These are phyloP conservation scores for Cladosporium colombiae DNA, from an alignment of 2,329 filamentous ascomycete genomes.

Conservation along the genomic window DNA sequence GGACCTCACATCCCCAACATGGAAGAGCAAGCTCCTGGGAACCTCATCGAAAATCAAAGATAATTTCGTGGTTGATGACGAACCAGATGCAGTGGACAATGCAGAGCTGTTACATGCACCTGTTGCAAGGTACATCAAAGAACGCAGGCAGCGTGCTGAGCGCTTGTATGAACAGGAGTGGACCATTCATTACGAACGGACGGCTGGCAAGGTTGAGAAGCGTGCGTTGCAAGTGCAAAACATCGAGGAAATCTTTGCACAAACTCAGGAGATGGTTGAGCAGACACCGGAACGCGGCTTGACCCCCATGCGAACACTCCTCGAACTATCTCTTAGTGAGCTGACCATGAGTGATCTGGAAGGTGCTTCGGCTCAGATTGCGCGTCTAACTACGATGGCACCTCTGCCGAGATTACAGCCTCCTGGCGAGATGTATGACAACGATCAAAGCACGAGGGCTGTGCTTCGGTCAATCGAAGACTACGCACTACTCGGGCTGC, in stretches of 20 bases:
- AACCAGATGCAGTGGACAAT: background rate
- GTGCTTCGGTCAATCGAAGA: slow-evolving; percentile 15
- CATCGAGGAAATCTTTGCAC: slow-evolving; percentile 1
- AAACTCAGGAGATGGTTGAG: slow-evolving; percentile 1
- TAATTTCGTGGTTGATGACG: slow-evolving; percentile 26
- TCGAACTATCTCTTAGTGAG: slow-evolving; percentile 19
- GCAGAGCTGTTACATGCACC: background rate
- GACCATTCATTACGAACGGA: slow-evolving; percentile 20
- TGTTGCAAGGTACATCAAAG: slow-evolving; percentile 2
- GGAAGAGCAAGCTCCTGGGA: slow-evolving; percentile 23
- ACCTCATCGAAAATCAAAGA: slow-evolving; percentile 22
- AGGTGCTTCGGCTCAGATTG: slow-evolving; percentile 21
- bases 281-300: background rate
- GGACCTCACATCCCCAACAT: slow-evolving; percentile 23
- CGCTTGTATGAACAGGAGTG: background rate
- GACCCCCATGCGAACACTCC: background rate
- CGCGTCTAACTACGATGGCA: slow-evolving; percentile 13
- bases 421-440: background rate
- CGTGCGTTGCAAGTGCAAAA: background rate
- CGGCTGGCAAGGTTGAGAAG: background rate
- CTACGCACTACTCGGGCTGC: slow-evolving; percentile 16
- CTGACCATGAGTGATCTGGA: slow-evolving; percentile 24
- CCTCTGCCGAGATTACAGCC: background rate
- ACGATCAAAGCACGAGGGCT: slow-evolving; percentile 8
- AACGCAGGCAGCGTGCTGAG: background rate